phyloP scores from a whole-genome alignment of 192 early-diverging fungal genomes.

The Spinellus fusiger region DNA sequence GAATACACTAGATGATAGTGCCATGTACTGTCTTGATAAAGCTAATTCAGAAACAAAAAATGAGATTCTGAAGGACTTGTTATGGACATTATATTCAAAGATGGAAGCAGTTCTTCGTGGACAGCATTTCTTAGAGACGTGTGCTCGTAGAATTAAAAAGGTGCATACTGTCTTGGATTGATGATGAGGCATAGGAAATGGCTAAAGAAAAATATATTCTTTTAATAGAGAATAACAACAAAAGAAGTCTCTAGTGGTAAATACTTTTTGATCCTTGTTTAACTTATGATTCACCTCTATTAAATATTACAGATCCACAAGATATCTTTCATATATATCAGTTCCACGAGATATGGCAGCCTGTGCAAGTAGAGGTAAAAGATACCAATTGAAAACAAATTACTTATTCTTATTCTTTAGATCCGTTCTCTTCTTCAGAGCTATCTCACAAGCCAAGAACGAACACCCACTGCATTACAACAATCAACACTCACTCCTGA shows the following conservation, averaged over 20 bases:
- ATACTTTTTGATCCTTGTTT: neutral
- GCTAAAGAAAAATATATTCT: constrained; percentile 1
- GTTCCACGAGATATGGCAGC: constrained; percentile 45
- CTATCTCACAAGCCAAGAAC: constrained; percentile 39
- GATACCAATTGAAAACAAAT: neutral
- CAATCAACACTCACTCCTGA: constrained; percentile 25
- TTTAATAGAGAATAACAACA: neutral
- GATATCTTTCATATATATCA: constrained; percentile 31
- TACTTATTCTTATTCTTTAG: constrained; percentile 7
- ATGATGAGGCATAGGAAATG: neutral
- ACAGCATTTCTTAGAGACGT: constrained; percentile 62
- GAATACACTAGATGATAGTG: constrained; percentile 13
- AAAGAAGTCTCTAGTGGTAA: constrained; percentile 2
- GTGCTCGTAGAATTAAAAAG: constrained; percentile 46
- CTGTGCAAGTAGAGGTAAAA: constrained; percentile 39
- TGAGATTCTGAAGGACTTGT: constrained; percentile 68
- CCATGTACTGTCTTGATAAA: constrained; percentile 45
- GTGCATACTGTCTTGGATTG: constrained; percentile 15
- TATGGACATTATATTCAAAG: constrained; percentile 72
- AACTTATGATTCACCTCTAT: neutral
- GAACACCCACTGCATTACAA: constrained; percentile 6
- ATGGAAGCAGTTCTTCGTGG: constrained; percentile 69
- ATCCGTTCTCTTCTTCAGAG: constrained; percentile 37
- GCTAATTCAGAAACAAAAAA: constrained; percentile 51
- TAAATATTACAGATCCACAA: neutral